These are phyloP conservation scores for Fusarium heterosporum DNA, from an alignment of 2,329 filamentous ascomycete species.

Conservation along the genomic window DNA sequence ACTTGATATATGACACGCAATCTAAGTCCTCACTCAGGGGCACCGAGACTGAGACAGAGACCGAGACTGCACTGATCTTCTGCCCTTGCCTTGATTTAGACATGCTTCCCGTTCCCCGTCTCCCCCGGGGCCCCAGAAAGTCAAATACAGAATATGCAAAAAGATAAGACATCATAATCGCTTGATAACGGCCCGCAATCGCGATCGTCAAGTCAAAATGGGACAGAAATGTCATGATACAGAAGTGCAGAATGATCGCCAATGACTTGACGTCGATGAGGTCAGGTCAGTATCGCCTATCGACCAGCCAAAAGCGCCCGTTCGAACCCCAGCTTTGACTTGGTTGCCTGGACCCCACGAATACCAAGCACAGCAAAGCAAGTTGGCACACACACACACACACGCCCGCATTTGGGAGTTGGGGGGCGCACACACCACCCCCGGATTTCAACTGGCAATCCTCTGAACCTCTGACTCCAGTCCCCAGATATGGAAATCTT, in stretches of 20 bases:
- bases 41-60: slow-evolving; percentile 13
- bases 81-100: slow-evolving; percentile 21
- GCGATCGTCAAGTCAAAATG: slow-evolving; percentile 16
- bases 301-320: slow-evolving; percentile 33
- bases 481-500: slow-evolving; percentile 26
- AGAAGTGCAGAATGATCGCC: slow-evolving; percentile 21
- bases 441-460: slow-evolving; percentile 32
- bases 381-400: slow-evolving; percentile 17
- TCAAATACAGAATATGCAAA: neutral
- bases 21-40: neutral
- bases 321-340: slow-evolving; percentile 38
- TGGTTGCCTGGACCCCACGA: slow-evolving; percentile 26
- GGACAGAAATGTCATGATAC: slow-evolving; percentile 1
- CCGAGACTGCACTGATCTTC: slow-evolving; percentile 2
- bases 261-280: slow-evolving; percentile 33
- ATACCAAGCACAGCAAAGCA: slow-evolving; percentile 35
- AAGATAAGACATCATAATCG: slow-evolving; percentile 34
- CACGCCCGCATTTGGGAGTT: slow-evolving; percentile 23
- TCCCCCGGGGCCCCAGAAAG: slow-evolving; percentile 33
- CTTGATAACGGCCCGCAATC: slow-evolving; percentile 27
- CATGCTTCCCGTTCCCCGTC: neutral
- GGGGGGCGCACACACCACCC: slow-evolving; percentile 36
- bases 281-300: slow-evolving; percentile 25
- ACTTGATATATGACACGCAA: slow-evolving; percentile 12
- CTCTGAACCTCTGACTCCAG: slow-evolving; percentile 1